Base-by-base conservation (phyloP, 345 rosid species). In the Populus alba region DNA sequence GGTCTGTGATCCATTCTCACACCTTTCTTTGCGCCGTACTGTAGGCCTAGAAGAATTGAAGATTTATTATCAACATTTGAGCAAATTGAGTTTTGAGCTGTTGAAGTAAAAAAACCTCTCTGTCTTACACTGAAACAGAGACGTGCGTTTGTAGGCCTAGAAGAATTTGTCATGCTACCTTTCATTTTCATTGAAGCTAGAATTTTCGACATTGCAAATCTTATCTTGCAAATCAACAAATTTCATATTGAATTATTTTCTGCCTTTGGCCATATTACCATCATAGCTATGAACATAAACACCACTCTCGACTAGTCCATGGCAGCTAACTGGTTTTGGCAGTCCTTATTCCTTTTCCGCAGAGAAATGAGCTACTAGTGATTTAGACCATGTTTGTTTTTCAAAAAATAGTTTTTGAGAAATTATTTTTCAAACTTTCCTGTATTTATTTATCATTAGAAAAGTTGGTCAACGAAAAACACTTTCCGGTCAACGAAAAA, bases 211-310 rank as follows among this genome's bases (percentile, higher is more conserved):
- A 0, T 55, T n/a, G 27, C 4, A 55, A 55, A 55, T 55, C 62
- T 55, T 27, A 22, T 55, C n/a, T 18, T 8, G n/a, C 59, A 53
- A 53, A 53, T 43, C 49, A 43, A 43, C 49, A 43, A 9, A 43
- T 3, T 85, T 92, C 88, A 66, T 87, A 88, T 77, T n/a, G n/a
- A n/a, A n/a, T n/a, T n/a, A n/a, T n/a, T n/a, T n/a, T n/a, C 96
- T 0, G 95, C 96, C 82, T 87, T 92, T 0, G 92, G 33, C 97
- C 98, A 94, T 92, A 81, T 90, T 90, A 23, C 96, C 98, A 75
- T 90, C 90, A 18, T 89, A 88, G n/a, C 91, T 90, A 38, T 31
- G 87, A 67, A 90, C 69, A 66, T 91, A 92, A 59, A 87, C 88
- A 20, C 87, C 90, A 59, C 96, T 91, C 74, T 84, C 92, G 15